Base-by-base conservation (phyloP, 148 eudicot species). In the Heliosperma pusillum region DNA sequence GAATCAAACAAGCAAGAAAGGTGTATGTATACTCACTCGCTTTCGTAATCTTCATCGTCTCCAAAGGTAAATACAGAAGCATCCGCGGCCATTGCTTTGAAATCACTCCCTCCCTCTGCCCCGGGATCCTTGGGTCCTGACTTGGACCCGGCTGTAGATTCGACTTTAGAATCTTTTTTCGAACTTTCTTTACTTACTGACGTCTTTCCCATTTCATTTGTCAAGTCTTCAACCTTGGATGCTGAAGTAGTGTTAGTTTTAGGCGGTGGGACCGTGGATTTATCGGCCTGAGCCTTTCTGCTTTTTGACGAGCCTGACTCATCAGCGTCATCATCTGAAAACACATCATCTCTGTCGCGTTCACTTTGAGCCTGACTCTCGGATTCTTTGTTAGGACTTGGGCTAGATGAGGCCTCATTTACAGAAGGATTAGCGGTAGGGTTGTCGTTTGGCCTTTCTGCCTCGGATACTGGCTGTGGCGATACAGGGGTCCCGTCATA, bases 11-110 rank as follows among this genome's bases (percentile, higher is more conserved):
- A 69, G 53, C 25, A 58, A 76, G 61, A 30, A 10, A 47, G 25
- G 55, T 56, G 30, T 71, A n/a, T 2, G 26, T 58, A 24, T 73
- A 50, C 19, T 90, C 70, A 95, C 52, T 96, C 96, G 67, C 93
- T 90, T 76, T 89, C 97, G 71, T 88, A 88, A 80, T 92, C 97
- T 58, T 96, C 99, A 29, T 95, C 99, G 59, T 96, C 99, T 60
- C 99, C 97, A 64, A 96, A 96, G 10, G 95, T 70, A 82, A 96
- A 92, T 50, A 96, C 95, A 71, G 99, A 96, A 20, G 99, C 99
- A 85, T 96, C 99, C 50, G 99, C 99, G 11, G 97, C 97, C 93
- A 96, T 91, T 45, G 88, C 99, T 85, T 96, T 96, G 74, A 96
- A 96, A 27, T 92, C 97, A 73, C 97, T 96, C 66, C 83, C 91